Conservation (phyloP, 2,329 filamentous ascomycete species). For the Aspergillus sp. region DNA sequence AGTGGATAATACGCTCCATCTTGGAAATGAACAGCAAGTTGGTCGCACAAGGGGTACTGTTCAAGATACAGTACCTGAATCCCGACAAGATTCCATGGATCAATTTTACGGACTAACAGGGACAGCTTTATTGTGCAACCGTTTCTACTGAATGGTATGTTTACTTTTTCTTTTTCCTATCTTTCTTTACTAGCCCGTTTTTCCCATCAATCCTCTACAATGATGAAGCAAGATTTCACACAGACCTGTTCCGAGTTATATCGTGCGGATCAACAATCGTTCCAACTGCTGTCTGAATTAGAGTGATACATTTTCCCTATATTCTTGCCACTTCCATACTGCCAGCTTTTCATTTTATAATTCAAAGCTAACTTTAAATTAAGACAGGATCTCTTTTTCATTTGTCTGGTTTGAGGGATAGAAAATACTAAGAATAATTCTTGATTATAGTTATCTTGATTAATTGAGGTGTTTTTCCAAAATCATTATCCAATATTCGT, state of each 20-base stretch:
- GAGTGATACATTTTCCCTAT: constrained; percentile 31
- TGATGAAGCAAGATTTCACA: constrained; percentile 57
- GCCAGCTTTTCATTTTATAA: too few relatives aligned
- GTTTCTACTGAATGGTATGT: neutral
- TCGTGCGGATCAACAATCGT: constrained; percentile 45
- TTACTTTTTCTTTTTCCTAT: neutral
- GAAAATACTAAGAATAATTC: too few relatives aligned
- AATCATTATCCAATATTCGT: too few relatives aligned
- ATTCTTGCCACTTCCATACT: constrained; percentile 3
- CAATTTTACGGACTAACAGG: constrained; percentile 62
- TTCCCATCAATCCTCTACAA: constrained; percentile 12
- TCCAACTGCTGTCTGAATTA: constrained; percentile 39
- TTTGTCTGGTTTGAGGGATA: too few relatives aligned
- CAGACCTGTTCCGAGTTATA: constrained; percentile 63
- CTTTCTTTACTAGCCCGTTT: neutral
- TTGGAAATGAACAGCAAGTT: constrained; percentile 45
- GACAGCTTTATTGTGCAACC: constrained; percentile 4
- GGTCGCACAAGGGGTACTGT: constrained; percentile 76
- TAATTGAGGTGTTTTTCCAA: too few relatives aligned
- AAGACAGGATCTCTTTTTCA: too few relatives aligned
- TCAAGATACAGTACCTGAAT: constrained; percentile 69
- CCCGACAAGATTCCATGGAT: constrained; percentile 68
- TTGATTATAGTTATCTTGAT: too few relatives aligned
- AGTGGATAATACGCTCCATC: constrained; percentile 67
- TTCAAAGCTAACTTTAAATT: too few relatives aligned